These are phyloP conservation scores for Pythium aphanidermatum DNA, from an alignment of 352 stramenopile species.

Conservation along the genomic window DNA sequence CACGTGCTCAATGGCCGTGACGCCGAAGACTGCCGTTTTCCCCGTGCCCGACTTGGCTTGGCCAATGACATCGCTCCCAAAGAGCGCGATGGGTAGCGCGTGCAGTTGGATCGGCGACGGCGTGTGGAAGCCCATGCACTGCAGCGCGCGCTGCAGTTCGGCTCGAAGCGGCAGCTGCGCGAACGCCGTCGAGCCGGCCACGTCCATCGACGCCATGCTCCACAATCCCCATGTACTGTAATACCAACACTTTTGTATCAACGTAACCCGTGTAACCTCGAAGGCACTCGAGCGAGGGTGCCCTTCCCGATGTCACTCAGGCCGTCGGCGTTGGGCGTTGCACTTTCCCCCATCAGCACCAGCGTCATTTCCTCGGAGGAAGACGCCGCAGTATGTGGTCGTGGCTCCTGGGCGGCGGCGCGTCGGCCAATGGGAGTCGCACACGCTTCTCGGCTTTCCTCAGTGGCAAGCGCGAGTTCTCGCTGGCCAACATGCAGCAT, in stretches of 20 bases:
- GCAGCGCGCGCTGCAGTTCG: slow-evolving; percentile 43
- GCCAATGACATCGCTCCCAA: slow-evolving; percentile 73
- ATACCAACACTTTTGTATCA: not conserved
- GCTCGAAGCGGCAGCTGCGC: slow-evolving; percentile 50
- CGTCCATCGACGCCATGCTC: slow-evolving; percentile 1
- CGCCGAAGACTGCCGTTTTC: slow-evolving; percentile 75
- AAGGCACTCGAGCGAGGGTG: too few species aligned
- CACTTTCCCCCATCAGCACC: slow-evolving; percentile 8
- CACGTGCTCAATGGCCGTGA: slow-evolving; percentile 56
- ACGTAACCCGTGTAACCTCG: too few species aligned
- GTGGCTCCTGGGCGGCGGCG: slow-evolving; percentile 32
- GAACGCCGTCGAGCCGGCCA: slow-evolving; percentile 29
- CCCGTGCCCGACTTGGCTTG: slow-evolving; percentile 82
- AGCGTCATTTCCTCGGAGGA: slow-evolving; percentile 3
- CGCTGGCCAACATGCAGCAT: slow-evolving; percentile 61
- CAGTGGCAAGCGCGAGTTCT: slow-evolving; percentile 39
- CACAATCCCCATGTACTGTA: not conserved
- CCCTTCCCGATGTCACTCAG: too few species aligned
- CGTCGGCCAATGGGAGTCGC: slow-evolving; percentile 1
- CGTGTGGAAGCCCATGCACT: slow-evolving; percentile 40
- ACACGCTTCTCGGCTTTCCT: slow-evolving; percentile 17
- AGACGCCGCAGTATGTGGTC: slow-evolving; percentile 25
- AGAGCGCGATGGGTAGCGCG: slow-evolving; percentile 64
- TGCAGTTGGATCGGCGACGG: slow-evolving; percentile 70
- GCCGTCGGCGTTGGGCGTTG: too few species aligned